These are phyloP conservation scores for Ammopiptanthus mongolicus DNA, from an alignment of 306 rosid genomes.

Conservation along the genomic window DNA sequence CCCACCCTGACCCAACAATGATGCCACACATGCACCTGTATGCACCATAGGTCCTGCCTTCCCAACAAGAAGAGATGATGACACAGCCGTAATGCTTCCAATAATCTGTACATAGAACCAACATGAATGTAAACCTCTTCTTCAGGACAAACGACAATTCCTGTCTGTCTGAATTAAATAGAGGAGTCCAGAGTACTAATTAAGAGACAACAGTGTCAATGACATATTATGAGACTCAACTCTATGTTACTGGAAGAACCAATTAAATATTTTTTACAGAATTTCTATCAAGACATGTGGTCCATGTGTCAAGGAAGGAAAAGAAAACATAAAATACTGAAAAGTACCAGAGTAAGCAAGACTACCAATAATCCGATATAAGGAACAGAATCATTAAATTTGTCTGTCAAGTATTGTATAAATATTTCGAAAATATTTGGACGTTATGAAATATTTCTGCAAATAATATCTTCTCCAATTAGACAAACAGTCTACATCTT, in stretches of 20 bases:
- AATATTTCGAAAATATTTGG: neutral
- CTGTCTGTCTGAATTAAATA: neutral
- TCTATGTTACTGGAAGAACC: neutral
- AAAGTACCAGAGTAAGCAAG: neutral
- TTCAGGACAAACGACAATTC: constrained; percentile 12
- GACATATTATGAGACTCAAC: neutral
- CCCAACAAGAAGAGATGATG: constrained; percentile 78
- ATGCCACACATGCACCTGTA: constrained; percentile 89
- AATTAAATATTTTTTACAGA: neutral
- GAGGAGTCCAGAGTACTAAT: neutral
- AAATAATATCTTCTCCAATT: neutral
- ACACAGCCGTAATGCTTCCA: constrained; percentile 89
- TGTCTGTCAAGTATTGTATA: neutral
- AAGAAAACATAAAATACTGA: neutral
- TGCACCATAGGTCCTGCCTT: constrained; percentile 99
- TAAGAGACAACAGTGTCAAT: neutral
- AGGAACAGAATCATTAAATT: neutral
- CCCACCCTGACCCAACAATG: constrained; percentile 85
- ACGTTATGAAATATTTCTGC: neutral
- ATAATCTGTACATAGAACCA: constrained; percentile 52
- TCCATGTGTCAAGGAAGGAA: neutral
- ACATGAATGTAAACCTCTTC: constrained; percentile 16
- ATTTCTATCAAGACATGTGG: neutral
- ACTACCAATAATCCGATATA: neutral
- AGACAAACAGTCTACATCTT: neutral